Base-by-base conservation (phyloP, 176 grass and related monocot species). In the Aegilops speltoides region DNA sequence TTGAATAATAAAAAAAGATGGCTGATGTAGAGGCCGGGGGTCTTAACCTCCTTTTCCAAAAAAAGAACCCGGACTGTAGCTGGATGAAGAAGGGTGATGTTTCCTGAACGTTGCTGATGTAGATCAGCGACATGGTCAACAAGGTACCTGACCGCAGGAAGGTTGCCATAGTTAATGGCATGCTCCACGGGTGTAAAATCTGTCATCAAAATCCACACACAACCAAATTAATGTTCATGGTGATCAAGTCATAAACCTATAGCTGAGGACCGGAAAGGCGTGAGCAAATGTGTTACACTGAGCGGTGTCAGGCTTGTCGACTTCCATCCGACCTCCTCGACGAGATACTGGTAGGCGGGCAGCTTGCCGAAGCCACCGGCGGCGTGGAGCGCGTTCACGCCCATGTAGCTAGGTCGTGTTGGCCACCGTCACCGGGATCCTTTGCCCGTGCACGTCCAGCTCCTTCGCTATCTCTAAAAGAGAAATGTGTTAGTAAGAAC, bases 91-190 rank as follows among this genome's bases (percentile, higher is more conserved):
- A 69, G 31, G 22, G 31, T 41, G 15, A 41, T 3, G 37, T 41
- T 41, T 41, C 40, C 48, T 11, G 67, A 22, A 4, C 33, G 62
- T 43, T 38, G 12, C 2, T 22, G 3, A 22, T 85, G 61, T 45
- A 85, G 22, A 85, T 85, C 15, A 68, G 61, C 73, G 1, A 73
- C 61, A 52, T 68, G 83, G 37, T 85, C 83, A 38, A 31, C 3
- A 52, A 85, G 83, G 48, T 67, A 85, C 29, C 61, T 65, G 28
- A 67, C 20, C 61, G 83, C 41, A 67, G 73, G 83, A 33, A 85
- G 83, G 14, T 67, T 29, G 19, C 83, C 83, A 17, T 65, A 10
- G 31, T 16, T 24, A 7, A 66, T 40, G 2, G 83, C 83, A 19
- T 77, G 73, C 83, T 54, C 74, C 12, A 43, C 7, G 0, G 83